Conservation (phyloP, 805 yeast species). For the Lachancea quebecensis region DNA sequence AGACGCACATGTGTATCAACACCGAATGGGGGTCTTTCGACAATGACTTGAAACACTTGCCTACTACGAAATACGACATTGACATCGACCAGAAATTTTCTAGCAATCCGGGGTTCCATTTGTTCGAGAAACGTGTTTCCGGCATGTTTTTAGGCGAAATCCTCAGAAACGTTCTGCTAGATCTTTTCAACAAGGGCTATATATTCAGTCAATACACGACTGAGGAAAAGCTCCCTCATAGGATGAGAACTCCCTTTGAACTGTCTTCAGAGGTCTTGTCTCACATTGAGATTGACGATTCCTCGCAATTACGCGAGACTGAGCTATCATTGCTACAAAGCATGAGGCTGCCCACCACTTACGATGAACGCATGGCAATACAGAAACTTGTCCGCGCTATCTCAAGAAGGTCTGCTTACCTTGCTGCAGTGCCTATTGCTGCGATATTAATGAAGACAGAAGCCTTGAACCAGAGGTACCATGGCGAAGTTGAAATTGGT, state of each 20-base stretch:
- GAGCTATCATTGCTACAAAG: slow-evolving; percentile 59
- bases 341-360: slow-evolving; percentile 61
- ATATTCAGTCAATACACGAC: slow-evolving; percentile 49
- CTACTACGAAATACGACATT: slow-evolving; percentile 70
- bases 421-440: slow-evolving; percentile 85
- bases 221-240: slow-evolving; percentile 42
- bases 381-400: slow-evolving; percentile 72
- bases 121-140: slow-evolving; percentile 86
- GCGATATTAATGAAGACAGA: slow-evolving; percentile 64
- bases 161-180: slow-evolving; percentile 64
- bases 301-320: slow-evolving; percentile 63
- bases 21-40: slow-evolving; percentile 99
- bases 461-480: slow-evolving; percentile 49
- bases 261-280: slow-evolving; percentile 81
- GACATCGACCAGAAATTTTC: slow-evolving; percentile 60
- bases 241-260: slow-evolving; percentile 69
- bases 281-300: slow-evolving; percentile 76
- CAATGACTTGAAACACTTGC: slow-evolving; percentile 67
- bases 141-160: slow-evolving; percentile 94
- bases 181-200: slow-evolving; percentile 51
- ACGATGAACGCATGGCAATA: slow-evolving; percentile 66
- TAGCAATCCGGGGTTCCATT: slow-evolving; percentile 78
- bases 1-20: slow-evolving; percentile 75
- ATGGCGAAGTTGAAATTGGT: slow-evolving; percentile 82
- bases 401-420: slow-evolving; percentile 80